Base-by-base conservation (phyloP, 805 yeast genomes). In the Metschnikowia koreensis region DNA sequence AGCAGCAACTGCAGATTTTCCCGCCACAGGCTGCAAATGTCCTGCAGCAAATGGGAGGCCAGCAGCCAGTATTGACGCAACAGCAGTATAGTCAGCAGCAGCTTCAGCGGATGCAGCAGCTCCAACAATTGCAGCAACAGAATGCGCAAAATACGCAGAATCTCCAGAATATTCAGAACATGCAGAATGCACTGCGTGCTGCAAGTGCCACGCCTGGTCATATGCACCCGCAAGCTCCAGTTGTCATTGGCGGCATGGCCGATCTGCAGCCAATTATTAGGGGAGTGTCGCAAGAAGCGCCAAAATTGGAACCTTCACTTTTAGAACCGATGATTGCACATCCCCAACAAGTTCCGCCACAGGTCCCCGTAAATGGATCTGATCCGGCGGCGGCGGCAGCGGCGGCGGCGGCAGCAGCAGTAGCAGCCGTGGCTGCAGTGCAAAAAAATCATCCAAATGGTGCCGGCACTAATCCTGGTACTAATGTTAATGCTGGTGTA, bases 91-190 rank as follows among this genome's bases (percentile, higher is more conserved):
- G 47, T 28, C 56, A 53, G 40, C 51, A 44, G 36, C 49, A 40
- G 33, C 51, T 46, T 12, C 56, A 46, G 34, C 38, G 48, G 16
- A 41, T 45, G 15, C 53, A 50, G 38, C 52, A 49, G 10, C 38
- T 52, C 47, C 55, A 45, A 31, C 34, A 31, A 31, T 10, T 31
- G 39, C 58, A 54, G 53, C 55, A 50, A 28, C 52, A 52, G 22
- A 40, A 31, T 7, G 48, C 40, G 36, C 45, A 33, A 11, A 31
- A 31, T 31, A 2, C 34, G 10, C 34, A 31, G n/a, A 47, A 46
- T 28, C 37, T 37, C 33, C 55, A 45, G 26, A 46, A 38, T 16
- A 42, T 37, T 17, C 51, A 41, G 27, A 47, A 47, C 17, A 41
- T 31, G 17, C 47, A 44, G 27, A 39, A 10, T 34, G 13, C 50